Evolutionary conservation across 2,329 filamentous ascomycete species (phyloP), one percentile per base, ranked within the genome.

Genomic region (Emydomyces testavorans): DNA sequence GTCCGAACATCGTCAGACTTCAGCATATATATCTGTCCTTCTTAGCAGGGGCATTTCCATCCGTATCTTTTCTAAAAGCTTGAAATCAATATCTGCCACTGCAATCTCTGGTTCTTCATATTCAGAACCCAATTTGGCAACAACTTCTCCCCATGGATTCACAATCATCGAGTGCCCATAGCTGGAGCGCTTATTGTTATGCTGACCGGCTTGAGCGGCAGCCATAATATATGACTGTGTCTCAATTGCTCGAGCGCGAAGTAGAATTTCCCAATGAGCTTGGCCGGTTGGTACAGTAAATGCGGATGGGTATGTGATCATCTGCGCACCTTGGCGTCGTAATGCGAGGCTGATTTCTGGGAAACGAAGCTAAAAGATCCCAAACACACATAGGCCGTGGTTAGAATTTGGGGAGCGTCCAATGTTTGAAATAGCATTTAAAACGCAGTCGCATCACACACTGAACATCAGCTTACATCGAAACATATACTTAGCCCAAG

Each of bases 401-500:
- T 46, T 41, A 41, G 31, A 35, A 46, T 49, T 3, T 1, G 2
- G 20, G 21, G 26, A 41, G 7, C 11, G 11, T 21, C n/a, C 15
- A 23, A 40, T 3, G 18, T 38, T 42, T 39, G 6, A 24, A 15
- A 34, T 34, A 11, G 2, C 45, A 35, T 15, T 6, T 23, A 11
- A 18, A 29, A 48, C 7, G 50, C n/a, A 21, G 1, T 4, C 11
- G n/a, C 21, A 1, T 4, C 11, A 13, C 21, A 18, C 37, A 10
- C 10, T 37, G 13, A 24, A 21, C 21, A 35, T 32, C 11, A 24
- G 62, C 67, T 61, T 59, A 77, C 68, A 67, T 95, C 90, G 64
- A 95, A 95, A 68, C 90, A 95, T 52, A 95, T 93, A 46, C 83
- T 74, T 52, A 83, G 73, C 16, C 87, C 90, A 16, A 95, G 73